phyloP scores from a whole-genome alignment of 345 rosid genomes.

The Citrus glauca region DNA sequence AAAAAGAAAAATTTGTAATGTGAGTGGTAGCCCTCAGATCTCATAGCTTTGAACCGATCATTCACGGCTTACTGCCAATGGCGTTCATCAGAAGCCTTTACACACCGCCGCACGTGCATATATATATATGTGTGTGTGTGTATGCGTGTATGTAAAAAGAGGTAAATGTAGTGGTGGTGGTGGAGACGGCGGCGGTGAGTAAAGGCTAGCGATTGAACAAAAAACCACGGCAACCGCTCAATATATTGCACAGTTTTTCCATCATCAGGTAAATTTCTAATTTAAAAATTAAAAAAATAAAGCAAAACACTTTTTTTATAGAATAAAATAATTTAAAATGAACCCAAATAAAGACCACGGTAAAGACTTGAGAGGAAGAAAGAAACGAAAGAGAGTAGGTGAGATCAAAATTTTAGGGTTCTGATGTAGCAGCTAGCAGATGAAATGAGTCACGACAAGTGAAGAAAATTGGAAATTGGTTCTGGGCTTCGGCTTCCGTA shows the following conservation, averaged over 20 bases:
- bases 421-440: too few relatives aligned
- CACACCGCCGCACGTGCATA: slow-evolving; percentile 4
- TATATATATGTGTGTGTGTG: neutral
- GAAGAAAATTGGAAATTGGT: neutral
- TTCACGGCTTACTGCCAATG: slow-evolving; percentile 21
- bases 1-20: neutral
- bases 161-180: neutral
- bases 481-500: too few relatives aligned
- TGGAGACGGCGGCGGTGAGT: neutral
- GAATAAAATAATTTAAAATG: neutral
- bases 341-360: neutral
- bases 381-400: too few relatives aligned
- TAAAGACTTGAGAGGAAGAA: neutral
- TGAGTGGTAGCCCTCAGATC: slow-evolving; percentile 45
- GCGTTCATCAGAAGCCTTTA: slow-evolving; percentile 28
- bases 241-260: slow-evolving; percentile 3
- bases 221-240: slow-evolving; percentile 25
- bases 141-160: neutral
- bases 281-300: neutral
- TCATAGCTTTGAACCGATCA: slow-evolving; percentile 52
- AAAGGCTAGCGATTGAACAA: slow-evolving; percentile 16
- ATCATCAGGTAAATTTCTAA: slow-evolving; percentile 13
- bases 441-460: too few relatives aligned
- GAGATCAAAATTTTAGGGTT: too few relatives aligned
- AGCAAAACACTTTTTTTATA: too few relatives aligned